Conservation (phyloP, 1,139 yeast species). For the Suhomyces terraborum region DNA sequence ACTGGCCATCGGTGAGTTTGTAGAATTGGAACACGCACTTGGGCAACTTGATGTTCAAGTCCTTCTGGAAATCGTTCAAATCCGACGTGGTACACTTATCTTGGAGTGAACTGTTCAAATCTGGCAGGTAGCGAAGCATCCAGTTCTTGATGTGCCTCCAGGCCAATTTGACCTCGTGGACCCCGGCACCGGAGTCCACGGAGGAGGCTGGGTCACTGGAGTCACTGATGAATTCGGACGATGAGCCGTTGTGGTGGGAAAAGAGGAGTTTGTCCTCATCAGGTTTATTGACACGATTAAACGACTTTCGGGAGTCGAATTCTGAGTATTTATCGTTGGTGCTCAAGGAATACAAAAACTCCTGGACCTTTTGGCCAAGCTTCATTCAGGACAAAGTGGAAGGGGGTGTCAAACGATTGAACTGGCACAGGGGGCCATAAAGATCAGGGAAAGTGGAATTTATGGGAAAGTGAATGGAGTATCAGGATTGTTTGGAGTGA, state of each 20-base stretch:
- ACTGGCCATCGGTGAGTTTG: conserved; percentile 70
- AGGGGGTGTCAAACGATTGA: too few relatives aligned
- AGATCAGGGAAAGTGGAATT: background rate
- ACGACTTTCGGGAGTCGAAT: conserved; percentile 54
- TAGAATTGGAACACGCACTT: conserved; percentile 60
- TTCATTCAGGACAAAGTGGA: conserved; percentile 25
- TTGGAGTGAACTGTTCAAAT: conserved; percentile 56
- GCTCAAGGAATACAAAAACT: conserved; percentile 63
- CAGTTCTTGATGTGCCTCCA: conserved; percentile 72
- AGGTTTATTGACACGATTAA: conserved; percentile 48
- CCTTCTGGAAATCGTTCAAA: conserved; percentile 63
- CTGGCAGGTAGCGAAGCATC: conserved; percentile 57
- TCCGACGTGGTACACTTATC: conserved; percentile 67
- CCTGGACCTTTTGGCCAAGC: conserved; percentile 41
- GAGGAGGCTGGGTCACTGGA: background rate
- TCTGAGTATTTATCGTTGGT: conserved; percentile 73
- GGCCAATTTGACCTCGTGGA: conserved; percentile 62
- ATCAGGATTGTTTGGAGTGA: conserved; percentile 1
- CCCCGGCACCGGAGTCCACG: conserved; percentile 37
- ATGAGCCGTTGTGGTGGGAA: conserved; percentile 34
- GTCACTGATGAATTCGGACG: conserved; percentile 20
- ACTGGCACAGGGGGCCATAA: background rate
- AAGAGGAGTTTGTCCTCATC: conserved; percentile 39
- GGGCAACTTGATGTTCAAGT: conserved; percentile 59
- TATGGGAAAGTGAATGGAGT: too few relatives aligned